Evolutionary conservation across 2,329 filamentous ascomycete species (phyloP), one percentile per base, ranked within the genome.

Genomic region (Ophiostoma piceae): DNA sequence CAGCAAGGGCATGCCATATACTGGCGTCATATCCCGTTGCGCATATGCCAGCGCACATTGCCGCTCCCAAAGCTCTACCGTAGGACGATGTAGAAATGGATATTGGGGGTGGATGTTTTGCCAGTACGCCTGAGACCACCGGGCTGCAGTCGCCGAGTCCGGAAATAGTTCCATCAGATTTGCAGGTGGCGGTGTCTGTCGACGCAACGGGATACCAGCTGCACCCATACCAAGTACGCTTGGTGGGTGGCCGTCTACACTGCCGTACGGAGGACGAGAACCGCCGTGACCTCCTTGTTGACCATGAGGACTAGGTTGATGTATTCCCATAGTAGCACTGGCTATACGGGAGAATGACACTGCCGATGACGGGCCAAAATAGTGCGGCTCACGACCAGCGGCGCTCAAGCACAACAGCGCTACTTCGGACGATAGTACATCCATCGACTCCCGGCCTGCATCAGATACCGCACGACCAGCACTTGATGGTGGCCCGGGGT

Each of bases 301-400:
- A 9, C 32, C 14, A 16, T 64, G 32, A n/a, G 60, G 16, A 26
- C 60, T 64, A 32, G 60, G 29, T 35, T 39, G 62, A 14, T 14
- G 62, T 8, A 65, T 12, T 9, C 67, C 72, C 71, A 76, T 74
- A 0, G 74, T 72, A 9, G 75, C 71, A 47, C 74, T 75, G 16
- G 75, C 72, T n/a, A 78, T 72, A 22, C 75, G 73, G 32, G 76
- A 76, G 65, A 79, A 78, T 0, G 76, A 76, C 9, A 79, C 71
- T 1, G 77, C 76, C 1, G 77, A 80, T 0, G 79, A 80, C 2
- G 78, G 73, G 0, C 79, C 78, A 57, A 80, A 78, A 71, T 79
- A 79, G 29, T 78, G 78, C 14, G 78, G 77, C 74, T 79, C 77
- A 1, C 75, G 72, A 1, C 78, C 78, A 2, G 78, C 74, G 2